These are phyloP conservation scores for Chloris gayana DNA, from an alignment of 176 grass and related monocot species.

Conservation along the genomic window DNA sequence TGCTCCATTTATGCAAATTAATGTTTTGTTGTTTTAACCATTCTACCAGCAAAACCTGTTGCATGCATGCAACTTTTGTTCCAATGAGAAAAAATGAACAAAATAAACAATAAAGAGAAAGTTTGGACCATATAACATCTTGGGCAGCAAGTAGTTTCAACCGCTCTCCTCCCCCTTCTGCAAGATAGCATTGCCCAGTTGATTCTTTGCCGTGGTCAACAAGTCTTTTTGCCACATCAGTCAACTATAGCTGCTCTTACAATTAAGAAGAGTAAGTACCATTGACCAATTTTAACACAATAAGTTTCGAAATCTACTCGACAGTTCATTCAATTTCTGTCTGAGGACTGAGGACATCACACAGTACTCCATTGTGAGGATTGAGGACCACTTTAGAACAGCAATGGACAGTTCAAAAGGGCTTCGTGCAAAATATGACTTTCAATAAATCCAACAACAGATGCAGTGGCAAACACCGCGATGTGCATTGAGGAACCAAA, in stretches of 20 bases:
- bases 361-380: not conserved
- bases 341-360: too few relatives aligned
- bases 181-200: not conserved
- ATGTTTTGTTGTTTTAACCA: not conserved
- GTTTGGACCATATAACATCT: not conserved
- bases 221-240: constrained; percentile 26
- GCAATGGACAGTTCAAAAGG: not conserved
- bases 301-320: not conserved
- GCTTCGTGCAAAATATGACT: not conserved
- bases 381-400: not conserved
- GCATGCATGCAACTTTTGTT: not conserved
- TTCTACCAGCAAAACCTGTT: not conserved
- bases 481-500: not conserved
- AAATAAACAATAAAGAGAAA: not conserved
- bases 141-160: constrained; percentile 33
- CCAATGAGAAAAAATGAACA: not conserved
- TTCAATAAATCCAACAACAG: not conserved
- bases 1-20: not conserved
- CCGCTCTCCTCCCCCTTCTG: not conserved
- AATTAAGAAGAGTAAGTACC: not conserved
- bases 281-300: not conserved
- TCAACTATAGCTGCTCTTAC: constrained; percentile 13
- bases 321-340: not conserved
- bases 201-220: constrained; percentile 42
- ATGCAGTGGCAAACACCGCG: too few relatives aligned